Evolutionary conservation across 2,329 filamentous ascomycete species (phyloP), one percentile per base, ranked within the genome.

Genomic region (Diatrype stigma): DNA sequence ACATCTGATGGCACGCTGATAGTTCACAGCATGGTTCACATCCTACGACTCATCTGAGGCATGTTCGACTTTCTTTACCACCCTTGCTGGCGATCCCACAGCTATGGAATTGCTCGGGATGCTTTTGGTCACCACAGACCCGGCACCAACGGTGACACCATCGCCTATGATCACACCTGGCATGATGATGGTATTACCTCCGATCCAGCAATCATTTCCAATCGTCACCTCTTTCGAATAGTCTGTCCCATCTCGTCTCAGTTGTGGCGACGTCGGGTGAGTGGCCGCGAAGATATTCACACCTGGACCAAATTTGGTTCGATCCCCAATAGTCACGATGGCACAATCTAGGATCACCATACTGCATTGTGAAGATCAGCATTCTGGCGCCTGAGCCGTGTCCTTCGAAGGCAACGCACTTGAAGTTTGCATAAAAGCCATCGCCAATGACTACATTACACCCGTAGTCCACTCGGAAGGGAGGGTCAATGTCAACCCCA

Each of bases 301-400:
- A 59, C 84, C 85, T 0, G 89, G 86, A 0, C 86, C 89, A 49
- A 91, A 77, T 56, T 89, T 70, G 2, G 87, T 88, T 26, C 88
- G 79, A 23, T 85, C 78, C 0, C 89, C 89, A 45, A 92, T 86
- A 3, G 67, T 73, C 38, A 92, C 84, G 2, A 82, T 72, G 56
- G 82, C 87, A n/a, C 84, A 89, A 63, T 93, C 89, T 14, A 91
- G 72, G 53, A 91, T 85, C 2, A 82, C 81, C 49, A 78, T 63
- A 52, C 74, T 76, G 16, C n/a, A 22, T 8, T 23, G 1, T 14
- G 23, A 17, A 12, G 62, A 30, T 30, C 10, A 30, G 26, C n/a
- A n/a, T 30, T 30, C 26, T 10, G 10, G 5, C 6, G 6, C 10
- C 10, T 30, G 26, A 30, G 26, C 26, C 26, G 10, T 30, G 26